Evolutionary conservation across 352 stramenopile species (phyloP).

Genomic region (Pythium apleroticum): DNA sequence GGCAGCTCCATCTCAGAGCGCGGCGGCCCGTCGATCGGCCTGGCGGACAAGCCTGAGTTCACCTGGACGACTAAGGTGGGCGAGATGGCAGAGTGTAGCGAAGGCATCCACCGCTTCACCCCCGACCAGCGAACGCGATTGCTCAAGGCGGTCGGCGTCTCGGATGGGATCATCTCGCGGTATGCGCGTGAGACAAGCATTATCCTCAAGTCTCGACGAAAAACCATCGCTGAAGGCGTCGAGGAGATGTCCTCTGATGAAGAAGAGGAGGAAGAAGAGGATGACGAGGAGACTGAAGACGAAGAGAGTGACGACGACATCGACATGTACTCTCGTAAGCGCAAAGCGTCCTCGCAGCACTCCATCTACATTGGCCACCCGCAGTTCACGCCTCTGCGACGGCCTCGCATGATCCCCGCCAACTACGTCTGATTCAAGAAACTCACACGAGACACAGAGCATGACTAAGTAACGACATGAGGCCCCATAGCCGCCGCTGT

Average conservation of each 20-base stretch:
- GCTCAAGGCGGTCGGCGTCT: slow-evolving; percentile 37
- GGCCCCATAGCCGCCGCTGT: slow-evolving; percentile 5
- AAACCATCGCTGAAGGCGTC: slow-evolving; percentile 30
- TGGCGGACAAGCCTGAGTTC: slow-evolving; percentile 43
- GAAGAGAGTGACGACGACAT: slow-evolving; percentile 25
- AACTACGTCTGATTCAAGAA: slow-evolving; percentile 44
- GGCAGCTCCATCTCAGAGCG: slow-evolving; percentile 41
- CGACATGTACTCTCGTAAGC: slow-evolving; percentile 36
- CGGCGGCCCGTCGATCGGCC: slow-evolving; percentile 42
- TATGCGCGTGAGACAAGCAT: slow-evolving; percentile 49
- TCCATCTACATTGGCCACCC: slow-evolving; percentile 42
- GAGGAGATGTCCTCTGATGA: slow-evolving; percentile 27
- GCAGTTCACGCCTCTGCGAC: slow-evolving; percentile 45
- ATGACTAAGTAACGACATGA: not conserved
- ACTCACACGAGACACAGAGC: not conserved
- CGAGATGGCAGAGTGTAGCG: slow-evolving; percentile 48
- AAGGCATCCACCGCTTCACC: slow-evolving; percentile 48
- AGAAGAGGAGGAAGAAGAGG: slow-evolving; percentile 27
- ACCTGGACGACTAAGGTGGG: slow-evolving; percentile 50
- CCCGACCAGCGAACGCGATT: slow-evolving; percentile 35
- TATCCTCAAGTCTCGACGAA: slow-evolving; percentile 42
- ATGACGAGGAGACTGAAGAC: slow-evolving; percentile 16
- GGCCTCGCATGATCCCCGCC: slow-evolving; percentile 65
- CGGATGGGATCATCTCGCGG: slow-evolving; percentile 44
- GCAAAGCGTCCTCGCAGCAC: slow-evolving; percentile 41